Percentiles rank a stretch among this genome's conserved stretches.
Evolutionary conservation across 2,329 filamentous ascomycete genomes (phyloP).

Genomic region (Emergomyces orientalis): DNA sequence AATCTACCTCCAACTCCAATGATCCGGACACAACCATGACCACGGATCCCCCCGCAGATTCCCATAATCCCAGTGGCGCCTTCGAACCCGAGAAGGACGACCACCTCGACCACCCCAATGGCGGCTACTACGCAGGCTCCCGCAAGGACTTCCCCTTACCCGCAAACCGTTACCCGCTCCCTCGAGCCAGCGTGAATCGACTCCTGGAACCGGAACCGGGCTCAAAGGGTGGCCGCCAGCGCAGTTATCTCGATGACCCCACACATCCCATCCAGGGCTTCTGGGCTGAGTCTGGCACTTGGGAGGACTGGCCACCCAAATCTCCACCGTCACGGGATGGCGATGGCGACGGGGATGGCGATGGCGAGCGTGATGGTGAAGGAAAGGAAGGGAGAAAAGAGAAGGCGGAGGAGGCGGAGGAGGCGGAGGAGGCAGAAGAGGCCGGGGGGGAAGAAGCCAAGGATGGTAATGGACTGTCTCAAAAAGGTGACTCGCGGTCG

Average conservation of each 20-base stretch:
- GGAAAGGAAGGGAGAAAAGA: background rate
- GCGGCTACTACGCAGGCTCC: slow-evolving; percentile 12
- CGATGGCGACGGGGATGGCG: slow-evolving; percentile 15
- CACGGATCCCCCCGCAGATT: background rate
- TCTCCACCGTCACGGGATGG: slow-evolving; percentile 27
- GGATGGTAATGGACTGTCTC: background rate
- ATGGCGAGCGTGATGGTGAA: background rate
- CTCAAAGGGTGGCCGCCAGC: slow-evolving; percentile 13
- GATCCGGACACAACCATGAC: background rate
- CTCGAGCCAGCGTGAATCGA: slow-evolving; percentile 10
- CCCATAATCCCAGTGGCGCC: background rate
- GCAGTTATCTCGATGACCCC: slow-evolving; percentile 13
- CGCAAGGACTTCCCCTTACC: slow-evolving; percentile 13
- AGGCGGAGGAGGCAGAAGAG: background rate
- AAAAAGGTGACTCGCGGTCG: background rate
- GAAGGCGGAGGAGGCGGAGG: background rate
- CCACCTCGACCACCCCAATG: slow-evolving; percentile 9
- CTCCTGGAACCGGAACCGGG: slow-evolving; percentile 12
- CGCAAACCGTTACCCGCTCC: slow-evolving; percentile 11
- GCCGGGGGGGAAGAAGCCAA: background rate
- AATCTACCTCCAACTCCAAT: background rate
- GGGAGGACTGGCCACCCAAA: slow-evolving; percentile 20
- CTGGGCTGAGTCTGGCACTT: slow-evolving; percentile 7
- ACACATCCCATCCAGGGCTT: slow-evolving; percentile 8
- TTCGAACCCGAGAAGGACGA: slow-evolving; percentile 10